Evolutionary conservation across 495 filamentous ascomycete species (phyloP).

Genomic region (Daldinia decipiens): DNA sequence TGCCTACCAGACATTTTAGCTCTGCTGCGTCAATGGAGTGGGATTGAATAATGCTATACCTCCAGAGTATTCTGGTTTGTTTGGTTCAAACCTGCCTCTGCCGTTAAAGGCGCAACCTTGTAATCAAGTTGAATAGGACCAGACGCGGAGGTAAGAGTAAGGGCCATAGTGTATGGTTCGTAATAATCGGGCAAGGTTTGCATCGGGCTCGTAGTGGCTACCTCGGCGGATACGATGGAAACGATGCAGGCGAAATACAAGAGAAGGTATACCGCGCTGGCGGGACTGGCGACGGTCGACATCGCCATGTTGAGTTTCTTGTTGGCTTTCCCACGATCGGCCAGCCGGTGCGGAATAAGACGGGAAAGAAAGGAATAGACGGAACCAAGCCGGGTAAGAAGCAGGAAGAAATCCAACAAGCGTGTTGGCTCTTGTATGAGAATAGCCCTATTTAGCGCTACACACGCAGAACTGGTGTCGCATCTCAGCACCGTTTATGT

Average conservation of each 20-base stretch:
- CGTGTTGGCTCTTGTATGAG: constrained; percentile 29
- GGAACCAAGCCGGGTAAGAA: constrained; percentile 12
- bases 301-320: constrained; percentile 49
- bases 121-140: constrained; percentile 46
- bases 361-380: constrained; percentile 26
- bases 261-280: constrained; percentile 48
- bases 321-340: constrained; percentile 39
- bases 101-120: constrained; percentile 56
- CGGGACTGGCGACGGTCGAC: constrained; percentile 54
- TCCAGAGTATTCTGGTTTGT: constrained; percentile 38
- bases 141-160: constrained; percentile 47
- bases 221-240: constrained; percentile 46
- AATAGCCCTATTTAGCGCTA: constrained; percentile 37
- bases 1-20: constrained; percentile 41
- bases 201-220: constrained; percentile 46
- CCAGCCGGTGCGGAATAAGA: constrained; percentile 42
- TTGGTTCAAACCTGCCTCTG: constrained; percentile 50
- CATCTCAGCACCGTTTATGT: constrained; percentile 41
- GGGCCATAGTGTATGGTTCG: constrained; percentile 49
- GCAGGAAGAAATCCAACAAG: constrained; percentile 22
- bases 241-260: constrained; percentile 41
- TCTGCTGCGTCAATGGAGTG: constrained; percentile 12
- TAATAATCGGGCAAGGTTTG: constrained; percentile 47
- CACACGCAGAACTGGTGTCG: constrained; percentile 38
- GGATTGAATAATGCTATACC: constrained; percentile 8